Evolutionary conservation across 2,329 filamentous ascomycete species (phyloP), one percentile per base, ranked within the genome.

Genomic region (Verticillium alfalfae): DNA sequence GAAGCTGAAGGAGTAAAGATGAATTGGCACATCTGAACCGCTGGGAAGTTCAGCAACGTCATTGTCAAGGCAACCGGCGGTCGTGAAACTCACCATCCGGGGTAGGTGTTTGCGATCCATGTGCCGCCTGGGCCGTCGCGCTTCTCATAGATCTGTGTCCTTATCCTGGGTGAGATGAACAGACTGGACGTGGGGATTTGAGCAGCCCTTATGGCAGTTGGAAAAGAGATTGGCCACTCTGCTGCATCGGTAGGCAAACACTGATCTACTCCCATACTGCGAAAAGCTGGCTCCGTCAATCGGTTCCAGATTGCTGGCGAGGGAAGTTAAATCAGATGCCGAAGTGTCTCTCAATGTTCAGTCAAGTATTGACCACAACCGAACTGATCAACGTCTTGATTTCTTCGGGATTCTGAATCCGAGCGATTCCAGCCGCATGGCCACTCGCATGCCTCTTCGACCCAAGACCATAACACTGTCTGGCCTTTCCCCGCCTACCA

Each of bases 1-100:
- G 66, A 78, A 78, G 41, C 73, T 76, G 68, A 76, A 78, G 0
- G 76, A 78, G 60, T 78, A 79, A 2, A 79, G 70, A 65, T 77
- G 75, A 1, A 71, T 71, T 13, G 69, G 67, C n/a, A 76, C 65
- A 66, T 75, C 68, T 52, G 65, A 69, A 41, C 68, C 67, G 57
- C 68, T 66, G 56, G 22, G 22, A 22, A 12, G n/a, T 8, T 49
- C 18, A 49, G 45, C 18, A 2, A 31, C 2, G 22, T 36, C n/a
- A 38, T 10, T 10, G 10, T 6, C n/a, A 18, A n/a, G 12, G 16
- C 22, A 18, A 6, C 8, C 5, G 8, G 18, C 18, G 12, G 8
- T 9, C n/a, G 12, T 2, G 7, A 61, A 26, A 26, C 67, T 52
- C 58, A 67, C 69, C 69, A 70, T 63, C 70, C 71, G 12, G 71